These are phyloP conservation scores for Hysterium pulicare DNA, from an alignment of 2,329 filamentous ascomycete genomes.

Conservation along the genomic window DNA sequence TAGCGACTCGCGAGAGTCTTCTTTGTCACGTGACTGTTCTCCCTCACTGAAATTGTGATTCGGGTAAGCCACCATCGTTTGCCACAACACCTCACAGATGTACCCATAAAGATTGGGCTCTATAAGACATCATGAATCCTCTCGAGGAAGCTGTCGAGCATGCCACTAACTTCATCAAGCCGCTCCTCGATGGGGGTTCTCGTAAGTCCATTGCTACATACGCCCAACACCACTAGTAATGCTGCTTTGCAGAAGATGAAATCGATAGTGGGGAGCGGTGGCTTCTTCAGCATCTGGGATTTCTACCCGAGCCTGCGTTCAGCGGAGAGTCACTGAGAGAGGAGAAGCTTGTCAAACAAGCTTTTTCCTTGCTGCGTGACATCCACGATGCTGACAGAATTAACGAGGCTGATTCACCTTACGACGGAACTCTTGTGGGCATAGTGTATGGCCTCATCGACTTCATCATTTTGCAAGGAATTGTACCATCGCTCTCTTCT, in stretches of 20 bases:
- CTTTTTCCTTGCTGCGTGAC: slow-evolving; percentile 26
- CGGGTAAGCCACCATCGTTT: not conserved
- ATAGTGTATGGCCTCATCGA: slow-evolving; percentile 39
- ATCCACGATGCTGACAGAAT: slow-evolving; percentile 34
- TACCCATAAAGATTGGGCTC: too few relatives aligned
- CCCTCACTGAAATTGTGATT: too few relatives aligned
- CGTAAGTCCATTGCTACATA: too few relatives aligned
- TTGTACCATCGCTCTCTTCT: slow-evolving; percentile 32
- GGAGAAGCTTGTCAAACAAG: slow-evolving; percentile 21
- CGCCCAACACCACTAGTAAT: slow-evolving; percentile 2
- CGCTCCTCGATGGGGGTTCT: slow-evolving; percentile 17
- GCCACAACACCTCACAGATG: not conserved
- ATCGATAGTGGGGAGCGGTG: not conserved
- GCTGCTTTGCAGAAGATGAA: slow-evolving; percentile 6
- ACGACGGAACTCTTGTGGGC: slow-evolving; percentile 36
- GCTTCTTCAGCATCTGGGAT: not conserved
- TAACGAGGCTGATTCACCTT: slow-evolving; percentile 30
- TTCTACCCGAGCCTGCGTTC: not conserved
- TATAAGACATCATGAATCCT: slow-evolving; percentile 27
- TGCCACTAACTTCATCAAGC: slow-evolving; percentile 30
- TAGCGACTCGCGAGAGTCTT: slow-evolving; percentile 5
- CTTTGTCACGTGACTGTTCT: slow-evolving; percentile 6
- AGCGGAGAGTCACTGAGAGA: not conserved
- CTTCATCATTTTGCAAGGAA: slow-evolving; percentile 28
- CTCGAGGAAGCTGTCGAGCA: slow-evolving; percentile 31